These are phyloP conservation scores for Omphalotus guepiniiformis DNA, from an alignment of 768 basidiomycete species.

Conservation along the genomic window DNA sequence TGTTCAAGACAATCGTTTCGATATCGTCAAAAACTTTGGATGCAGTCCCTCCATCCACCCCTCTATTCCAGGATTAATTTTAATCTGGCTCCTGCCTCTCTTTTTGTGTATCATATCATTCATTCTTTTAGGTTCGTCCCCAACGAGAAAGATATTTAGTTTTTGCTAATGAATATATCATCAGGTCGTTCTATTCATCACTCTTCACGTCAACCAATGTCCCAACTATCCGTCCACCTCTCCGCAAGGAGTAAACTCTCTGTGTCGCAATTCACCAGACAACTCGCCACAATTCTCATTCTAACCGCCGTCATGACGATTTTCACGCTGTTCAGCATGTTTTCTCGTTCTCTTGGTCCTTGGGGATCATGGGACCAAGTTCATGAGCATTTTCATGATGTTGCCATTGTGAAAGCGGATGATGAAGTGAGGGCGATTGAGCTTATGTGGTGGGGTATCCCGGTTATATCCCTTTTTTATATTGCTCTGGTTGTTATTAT, in stretches of 20 bases:
- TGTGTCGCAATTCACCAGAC: neutral
- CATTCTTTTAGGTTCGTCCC: conserved; percentile 33
- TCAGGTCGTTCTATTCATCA: neutral
- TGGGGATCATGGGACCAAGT: neutral
- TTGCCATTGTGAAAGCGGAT: conserved; percentile 4
- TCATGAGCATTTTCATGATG: neutral
- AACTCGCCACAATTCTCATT: conserved; percentile 1
- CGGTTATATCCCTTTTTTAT: conserved; percentile 2
- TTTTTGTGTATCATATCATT: conserved; percentile 26
- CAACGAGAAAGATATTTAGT: conserved; percentile 25
- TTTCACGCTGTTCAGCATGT: conserved; percentile 3
- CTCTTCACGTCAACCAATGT: neutral
- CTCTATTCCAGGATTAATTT: conserved; percentile 23
- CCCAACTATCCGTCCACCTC: neutral
- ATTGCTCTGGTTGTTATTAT: neutral
- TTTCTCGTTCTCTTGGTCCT: conserved; percentile 1
- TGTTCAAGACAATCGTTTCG: conserved; percentile 48
- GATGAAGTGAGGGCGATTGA: conserved; percentile 1
- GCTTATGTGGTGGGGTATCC: conserved; percentile 5
- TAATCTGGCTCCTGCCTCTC: conserved; percentile 35
- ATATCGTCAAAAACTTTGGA: conserved; percentile 46
- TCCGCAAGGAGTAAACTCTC: neutral
- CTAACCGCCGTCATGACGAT: neutral
- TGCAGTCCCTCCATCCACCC: conserved; percentile 38
- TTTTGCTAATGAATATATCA: neutral